Conservation (phyloP, 352 stramenopile species). For the Achlya hypogyna region DNA sequence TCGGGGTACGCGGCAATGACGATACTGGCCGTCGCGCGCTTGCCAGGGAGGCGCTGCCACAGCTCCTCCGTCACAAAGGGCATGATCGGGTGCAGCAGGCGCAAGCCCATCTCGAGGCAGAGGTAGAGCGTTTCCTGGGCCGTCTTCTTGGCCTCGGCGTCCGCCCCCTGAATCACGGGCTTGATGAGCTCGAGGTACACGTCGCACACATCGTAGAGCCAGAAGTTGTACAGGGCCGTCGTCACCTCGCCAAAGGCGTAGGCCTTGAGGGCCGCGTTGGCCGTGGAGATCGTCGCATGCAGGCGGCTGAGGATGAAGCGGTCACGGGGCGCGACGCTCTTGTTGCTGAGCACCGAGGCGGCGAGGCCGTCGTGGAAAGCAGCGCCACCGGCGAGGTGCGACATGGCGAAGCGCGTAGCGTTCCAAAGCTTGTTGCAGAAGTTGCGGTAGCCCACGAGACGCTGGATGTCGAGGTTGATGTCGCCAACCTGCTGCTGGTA, state of each 20-base stretch:
- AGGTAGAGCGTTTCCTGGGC: conserved; percentile 91
- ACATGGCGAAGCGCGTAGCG: conserved; percentile 63
- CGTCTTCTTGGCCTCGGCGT: conserved; percentile 62
- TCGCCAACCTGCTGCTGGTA: conserved; percentile 84
- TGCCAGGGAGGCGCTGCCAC: conserved; percentile 79
- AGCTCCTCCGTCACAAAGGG: conserved; percentile 99
- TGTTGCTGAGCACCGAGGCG: background rate
- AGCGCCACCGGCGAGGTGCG: conserved; percentile 23
- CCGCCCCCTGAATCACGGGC: conserved; percentile 38
- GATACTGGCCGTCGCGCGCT: conserved; percentile 44
- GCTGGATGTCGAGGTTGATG: conserved; percentile 84
- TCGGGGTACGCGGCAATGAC: conserved; percentile 77
- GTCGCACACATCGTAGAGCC: conserved; percentile 80
- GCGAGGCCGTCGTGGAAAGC: conserved; percentile 28
- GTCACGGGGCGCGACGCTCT: conserved; percentile 31
- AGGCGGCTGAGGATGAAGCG: conserved; percentile 80
- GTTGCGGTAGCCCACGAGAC: conserved; percentile 72
- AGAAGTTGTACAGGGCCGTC: conserved; percentile 63
- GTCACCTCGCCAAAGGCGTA: background rate
- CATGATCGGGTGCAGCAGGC: conserved; percentile 97
- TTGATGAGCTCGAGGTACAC: conserved; percentile 87
- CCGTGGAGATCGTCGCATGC: conserved; percentile 41
- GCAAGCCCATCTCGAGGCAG: conserved; percentile 92
- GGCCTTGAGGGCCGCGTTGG: conserved; percentile 34
- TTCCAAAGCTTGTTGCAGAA: conserved; percentile 90